phyloP scores from a whole-genome alignment of 768 basidiomycete species.

The Xerocomellus intermedius region DNA sequence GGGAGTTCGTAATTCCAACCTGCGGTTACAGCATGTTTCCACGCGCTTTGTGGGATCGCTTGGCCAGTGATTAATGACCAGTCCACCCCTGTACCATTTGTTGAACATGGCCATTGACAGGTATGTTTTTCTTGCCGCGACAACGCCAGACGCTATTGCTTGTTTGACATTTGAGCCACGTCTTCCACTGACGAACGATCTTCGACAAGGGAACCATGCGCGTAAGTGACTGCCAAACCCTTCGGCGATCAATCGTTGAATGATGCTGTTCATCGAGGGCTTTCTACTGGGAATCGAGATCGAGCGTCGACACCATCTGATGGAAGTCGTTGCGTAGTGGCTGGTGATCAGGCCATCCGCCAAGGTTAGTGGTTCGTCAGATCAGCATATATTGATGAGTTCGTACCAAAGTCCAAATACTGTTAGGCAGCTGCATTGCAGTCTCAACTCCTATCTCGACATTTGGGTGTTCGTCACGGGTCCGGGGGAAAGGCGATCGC shows the following conservation, averaged over 20 bases:
- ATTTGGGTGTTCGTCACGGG: too few species aligned
- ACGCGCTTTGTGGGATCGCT: background rate
- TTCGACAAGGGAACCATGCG: background rate
- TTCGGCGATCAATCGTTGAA: background rate
- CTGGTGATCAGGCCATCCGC: background rate
- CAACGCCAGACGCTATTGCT: background rate
- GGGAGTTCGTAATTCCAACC: background rate
- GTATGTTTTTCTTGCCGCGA: background rate
- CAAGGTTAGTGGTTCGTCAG: too few species aligned
- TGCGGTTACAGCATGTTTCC: background rate
- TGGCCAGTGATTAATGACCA: background rate
- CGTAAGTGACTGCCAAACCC: too few species aligned
- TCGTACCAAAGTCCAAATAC: too few species aligned
- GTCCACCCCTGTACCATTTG: background rate
- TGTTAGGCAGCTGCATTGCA: too few species aligned
- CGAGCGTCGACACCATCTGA: background rate
- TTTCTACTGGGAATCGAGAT: background rate
- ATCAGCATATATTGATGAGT: too few species aligned
- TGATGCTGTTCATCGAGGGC: conserved; percentile 1
- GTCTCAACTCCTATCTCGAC: too few species aligned
- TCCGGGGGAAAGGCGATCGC: too few species aligned
- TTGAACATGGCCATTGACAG: background rate
- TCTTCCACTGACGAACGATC: background rate
- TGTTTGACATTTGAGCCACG: background rate
- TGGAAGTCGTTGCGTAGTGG: too few species aligned